A percentile compares a stretch with the other conserved stretches of the same genome.
These are phyloP conservation scores for Fusarium algeriense DNA, from an alignment of 2,329 filamentous ascomycete species.

Conservation along the genomic window DNA sequence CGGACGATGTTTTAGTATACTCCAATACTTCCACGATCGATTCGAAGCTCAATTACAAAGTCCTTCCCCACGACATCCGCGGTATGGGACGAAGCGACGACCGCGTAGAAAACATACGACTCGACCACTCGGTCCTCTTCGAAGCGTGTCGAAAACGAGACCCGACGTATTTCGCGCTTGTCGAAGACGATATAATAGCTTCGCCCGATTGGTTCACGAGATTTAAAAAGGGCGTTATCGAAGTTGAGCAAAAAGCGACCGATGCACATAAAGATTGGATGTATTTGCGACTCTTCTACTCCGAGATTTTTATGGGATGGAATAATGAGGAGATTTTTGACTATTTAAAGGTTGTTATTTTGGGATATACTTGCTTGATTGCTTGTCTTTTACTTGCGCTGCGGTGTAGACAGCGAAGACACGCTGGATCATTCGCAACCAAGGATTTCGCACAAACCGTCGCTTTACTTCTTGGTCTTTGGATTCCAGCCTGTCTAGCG, in stretches of 20 bases:
- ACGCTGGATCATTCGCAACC: slow-evolving; percentile 12
- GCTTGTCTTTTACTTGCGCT: slow-evolving; percentile 21
- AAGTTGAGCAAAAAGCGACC: slow-evolving; percentile 45
- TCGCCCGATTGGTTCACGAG: slow-evolving; percentile 51
- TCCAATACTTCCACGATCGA: neutral
- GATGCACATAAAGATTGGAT: slow-evolving; percentile 48
- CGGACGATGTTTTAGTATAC: slow-evolving; percentile 53
- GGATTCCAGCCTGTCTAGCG: slow-evolving; percentile 50
- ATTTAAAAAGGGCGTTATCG: slow-evolving; percentile 45
- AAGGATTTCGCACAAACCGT: slow-evolving; percentile 43
- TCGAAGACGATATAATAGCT: slow-evolving; percentile 55
- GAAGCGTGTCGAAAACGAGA: slow-evolving; percentile 49
- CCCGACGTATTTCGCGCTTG: slow-evolving; percentile 52
- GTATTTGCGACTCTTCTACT: slow-evolving; percentile 56
- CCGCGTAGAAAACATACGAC: slow-evolving; percentile 51
- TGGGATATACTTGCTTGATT: slow-evolving; percentile 44
- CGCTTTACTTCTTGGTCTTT: slow-evolving; percentile 47
- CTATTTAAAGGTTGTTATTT: slow-evolving; percentile 46
- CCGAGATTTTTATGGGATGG: slow-evolving; percentile 55
- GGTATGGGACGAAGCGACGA: slow-evolving; percentile 44
- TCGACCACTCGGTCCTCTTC: slow-evolving; percentile 52
- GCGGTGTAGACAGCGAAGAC: slow-evolving; percentile 22
- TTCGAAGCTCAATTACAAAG: slow-evolving; percentile 25
- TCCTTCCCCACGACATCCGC: slow-evolving; percentile 41
- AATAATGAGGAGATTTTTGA: slow-evolving; percentile 52